These are phyloP conservation scores for Rhodotorula diobovata DNA, from an alignment of 768 basidiomycete genomes.

Conservation along the genomic window DNA sequence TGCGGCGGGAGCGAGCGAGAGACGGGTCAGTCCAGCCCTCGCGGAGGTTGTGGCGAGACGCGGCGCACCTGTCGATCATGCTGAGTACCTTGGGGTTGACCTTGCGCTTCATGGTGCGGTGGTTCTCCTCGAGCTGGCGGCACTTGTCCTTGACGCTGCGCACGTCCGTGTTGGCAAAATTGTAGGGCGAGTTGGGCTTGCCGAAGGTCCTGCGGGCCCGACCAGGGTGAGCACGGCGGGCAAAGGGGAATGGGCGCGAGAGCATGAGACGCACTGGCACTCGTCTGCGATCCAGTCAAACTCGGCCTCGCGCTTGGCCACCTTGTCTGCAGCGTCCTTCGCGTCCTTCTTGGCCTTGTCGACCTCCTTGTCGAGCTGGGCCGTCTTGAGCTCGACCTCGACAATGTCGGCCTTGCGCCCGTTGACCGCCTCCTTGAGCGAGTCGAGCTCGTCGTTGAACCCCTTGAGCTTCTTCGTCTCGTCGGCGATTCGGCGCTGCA, in stretches of 20 bases:
- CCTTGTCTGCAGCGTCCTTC: slow-evolving; percentile 54
- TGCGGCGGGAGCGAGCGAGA: slow-evolving; percentile 44
- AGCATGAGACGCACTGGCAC: slow-evolving; percentile 60
- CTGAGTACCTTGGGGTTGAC: slow-evolving; percentile 91
- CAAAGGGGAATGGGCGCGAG: background rate
- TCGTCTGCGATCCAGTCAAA: slow-evolving; percentile 86
- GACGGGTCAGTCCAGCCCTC: background rate
- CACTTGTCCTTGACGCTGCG: slow-evolving; percentile 60
- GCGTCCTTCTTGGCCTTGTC: slow-evolving; percentile 63
- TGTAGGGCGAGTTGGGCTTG: slow-evolving; percentile 70
- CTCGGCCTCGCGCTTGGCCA: slow-evolving; percentile 69
- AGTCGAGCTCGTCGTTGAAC: slow-evolving; percentile 82
- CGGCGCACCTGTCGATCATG: slow-evolving; percentile 78
- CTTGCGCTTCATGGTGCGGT: slow-evolving; percentile 88
- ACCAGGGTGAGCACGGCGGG: background rate
- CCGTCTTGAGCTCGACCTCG: slow-evolving; percentile 63
- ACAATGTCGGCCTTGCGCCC: slow-evolving; percentile 67
- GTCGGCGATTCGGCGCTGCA: slow-evolving; percentile 67
- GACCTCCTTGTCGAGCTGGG: slow-evolving; percentile 68
- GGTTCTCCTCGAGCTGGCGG: slow-evolving; percentile 67
- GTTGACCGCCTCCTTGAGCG: slow-evolving; percentile 75
- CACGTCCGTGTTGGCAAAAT: slow-evolving; percentile 68
- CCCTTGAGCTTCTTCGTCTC: slow-evolving; percentile 81
- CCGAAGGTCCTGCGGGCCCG: slow-evolving; percentile 66
- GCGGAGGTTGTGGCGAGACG: background rate